Conservation (phyloP, 257 asterid genomes). For the Knoxia roxburghii region DNA sequence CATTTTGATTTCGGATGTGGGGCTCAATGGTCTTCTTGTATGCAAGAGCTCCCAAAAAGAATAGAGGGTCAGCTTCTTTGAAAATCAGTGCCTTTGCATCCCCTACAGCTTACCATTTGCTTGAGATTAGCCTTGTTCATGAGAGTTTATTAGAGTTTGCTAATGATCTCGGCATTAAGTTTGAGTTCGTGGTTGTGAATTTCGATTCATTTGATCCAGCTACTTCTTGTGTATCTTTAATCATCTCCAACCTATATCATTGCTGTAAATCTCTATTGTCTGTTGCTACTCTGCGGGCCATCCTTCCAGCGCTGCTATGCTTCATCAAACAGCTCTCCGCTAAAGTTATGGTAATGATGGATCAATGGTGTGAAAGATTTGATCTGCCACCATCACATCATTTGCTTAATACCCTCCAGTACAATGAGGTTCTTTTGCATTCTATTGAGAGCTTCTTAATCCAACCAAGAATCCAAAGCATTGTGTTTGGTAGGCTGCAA, state of each 20-base stretch:
- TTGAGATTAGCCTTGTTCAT: slow-evolving; percentile 50
- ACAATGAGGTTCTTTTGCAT: slow-evolving; percentile 38
- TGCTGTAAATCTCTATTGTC: slow-evolving; percentile 52
- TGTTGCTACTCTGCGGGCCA: slow-evolving; percentile 23
- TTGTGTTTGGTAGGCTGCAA: slow-evolving; percentile 36
- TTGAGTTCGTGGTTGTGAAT: slow-evolving; percentile 53
- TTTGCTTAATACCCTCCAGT: slow-evolving; percentile 41
- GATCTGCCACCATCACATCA: slow-evolving; percentile 43
- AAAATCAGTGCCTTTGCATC: slow-evolving; percentile 54
- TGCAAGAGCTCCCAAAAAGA: slow-evolving; percentile 44
- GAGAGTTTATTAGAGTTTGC: slow-evolving; percentile 40
- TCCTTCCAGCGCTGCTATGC: slow-evolving; percentile 37
- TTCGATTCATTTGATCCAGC: slow-evolving; percentile 51
- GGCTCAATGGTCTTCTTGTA: slow-evolving; percentile 62
- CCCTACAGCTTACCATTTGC: slow-evolving; percentile 37
- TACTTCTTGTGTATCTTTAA: slow-evolving; percentile 24
- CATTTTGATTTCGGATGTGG: slow-evolving; percentile 56
- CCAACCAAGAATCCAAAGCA: slow-evolving; percentile 46
- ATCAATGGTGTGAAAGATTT: slow-evolving; percentile 37
- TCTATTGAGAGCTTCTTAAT: slow-evolving; percentile 42
- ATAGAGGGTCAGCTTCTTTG: slow-evolving; percentile 25
- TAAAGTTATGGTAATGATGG: slow-evolving; percentile 39
- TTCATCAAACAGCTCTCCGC: slow-evolving; percentile 46
- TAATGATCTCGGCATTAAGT: slow-evolving; percentile 34
- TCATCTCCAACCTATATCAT: slow-evolving; percentile 32